A percentile compares a stretch with the other conserved stretches of the same genome.
These are phyloP conservation scores for Geosiphon pyriformis DNA, from an alignment of 192 early-diverging fungal species.

Conservation along the genomic window DNA sequence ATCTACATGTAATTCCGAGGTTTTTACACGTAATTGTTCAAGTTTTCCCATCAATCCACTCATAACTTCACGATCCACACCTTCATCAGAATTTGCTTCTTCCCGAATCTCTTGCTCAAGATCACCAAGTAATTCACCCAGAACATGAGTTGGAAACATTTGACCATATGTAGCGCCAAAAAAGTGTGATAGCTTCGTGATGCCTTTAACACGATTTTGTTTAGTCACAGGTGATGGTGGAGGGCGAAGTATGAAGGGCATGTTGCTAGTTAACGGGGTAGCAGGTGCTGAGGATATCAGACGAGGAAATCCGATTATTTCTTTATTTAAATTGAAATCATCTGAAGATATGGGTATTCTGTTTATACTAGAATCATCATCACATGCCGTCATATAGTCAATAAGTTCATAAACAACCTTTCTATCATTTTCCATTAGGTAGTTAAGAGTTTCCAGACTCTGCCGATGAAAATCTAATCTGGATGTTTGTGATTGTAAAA, in stretches of 20 bases:
- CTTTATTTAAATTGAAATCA: background rate
- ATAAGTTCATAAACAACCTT: constrained; percentile 17
- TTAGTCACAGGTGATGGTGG: background rate
- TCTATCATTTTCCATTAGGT: constrained; percentile 25
- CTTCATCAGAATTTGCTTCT: constrained; percentile 8
- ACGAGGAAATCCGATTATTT: too few species aligned
- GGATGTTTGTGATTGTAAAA: background rate
- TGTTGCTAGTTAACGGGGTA: background rate
- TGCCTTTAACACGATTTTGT: constrained; percentile 7
- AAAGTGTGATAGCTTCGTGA: constrained; percentile 20
- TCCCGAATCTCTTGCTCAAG: constrained; percentile 22
- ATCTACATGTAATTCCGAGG: too few species aligned
- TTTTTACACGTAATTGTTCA: constrained; percentile 11
- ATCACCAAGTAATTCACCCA: constrained; percentile 18
- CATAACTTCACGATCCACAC: constrained; percentile 11
- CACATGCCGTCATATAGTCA: constrained; percentile 17
- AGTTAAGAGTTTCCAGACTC: constrained; percentile 16
- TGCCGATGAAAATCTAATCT: constrained; percentile 13
- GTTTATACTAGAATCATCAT: constrained; percentile 2
- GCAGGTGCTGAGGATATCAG: constrained; percentile 3
- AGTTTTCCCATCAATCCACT: constrained; percentile 21
- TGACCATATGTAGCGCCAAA: constrained; percentile 23
- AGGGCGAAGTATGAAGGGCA: constrained; percentile 2
- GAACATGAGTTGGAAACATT: constrained; percentile 22
- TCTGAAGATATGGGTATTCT: too few species aligned